A percentile compares a stretch with the other conserved stretches of the same genome.
Conservation (phyloP, 257 asterid species). For the Pogostemon cablin region DNA sequence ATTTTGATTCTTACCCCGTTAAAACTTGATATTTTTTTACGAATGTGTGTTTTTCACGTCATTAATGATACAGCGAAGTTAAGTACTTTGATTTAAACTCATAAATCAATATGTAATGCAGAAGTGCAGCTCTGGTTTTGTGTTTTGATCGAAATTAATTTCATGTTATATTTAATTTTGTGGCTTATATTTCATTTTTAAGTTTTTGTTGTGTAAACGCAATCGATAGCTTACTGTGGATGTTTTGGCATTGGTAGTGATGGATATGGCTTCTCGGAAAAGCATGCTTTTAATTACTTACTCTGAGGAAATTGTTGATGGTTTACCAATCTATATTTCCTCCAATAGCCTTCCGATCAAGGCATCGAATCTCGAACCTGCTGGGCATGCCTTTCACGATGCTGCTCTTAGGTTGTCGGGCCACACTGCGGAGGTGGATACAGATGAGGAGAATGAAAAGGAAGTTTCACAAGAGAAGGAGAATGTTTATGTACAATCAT, state of each 20-base stretch:
- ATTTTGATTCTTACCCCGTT: slow-evolving; percentile 22
- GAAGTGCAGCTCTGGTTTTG: background rate
- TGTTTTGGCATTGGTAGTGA: slow-evolving; percentile 27
- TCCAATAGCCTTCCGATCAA: slow-evolving; percentile 76
- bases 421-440: slow-evolving; percentile 49
- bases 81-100: background rate
- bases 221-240: slow-evolving; percentile 19
- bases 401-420: slow-evolving; percentile 82
- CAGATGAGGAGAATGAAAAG: slow-evolving; percentile 42
- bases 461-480: slow-evolving; percentile 58
- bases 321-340: slow-evolving; percentile 62
- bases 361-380: slow-evolving; percentile 68
- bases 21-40: background rate
- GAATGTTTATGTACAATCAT: slow-evolving; percentile 51
- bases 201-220: background rate
- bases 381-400: slow-evolving; percentile 87
- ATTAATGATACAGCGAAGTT: background rate
- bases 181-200: background rate
- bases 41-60: background rate
- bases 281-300: slow-evolving; percentile 60
- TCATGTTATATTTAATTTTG: background rate
- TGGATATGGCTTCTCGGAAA: slow-evolving; percentile 45
- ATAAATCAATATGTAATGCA: slow-evolving; percentile 7
- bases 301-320: slow-evolving; percentile 68
- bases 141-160: background rate